Evolutionary conservation across 2,329 filamentous ascomycete genomes (phyloP), one percentile per base, ranked within the genome.

Genomic region (Phialophora macrospora): DNA sequence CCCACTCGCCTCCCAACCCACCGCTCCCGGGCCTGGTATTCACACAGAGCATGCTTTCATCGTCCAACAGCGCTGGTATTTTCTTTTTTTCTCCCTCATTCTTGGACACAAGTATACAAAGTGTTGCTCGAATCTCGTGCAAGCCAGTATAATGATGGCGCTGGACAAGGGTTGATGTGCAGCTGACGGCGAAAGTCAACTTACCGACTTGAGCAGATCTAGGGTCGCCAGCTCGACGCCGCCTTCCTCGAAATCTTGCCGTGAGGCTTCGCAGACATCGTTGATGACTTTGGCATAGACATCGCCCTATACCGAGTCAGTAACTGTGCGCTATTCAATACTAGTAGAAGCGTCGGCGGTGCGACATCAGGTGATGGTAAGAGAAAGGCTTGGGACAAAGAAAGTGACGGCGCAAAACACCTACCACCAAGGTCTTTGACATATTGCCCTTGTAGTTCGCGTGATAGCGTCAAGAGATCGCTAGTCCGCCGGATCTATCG

Each of bases 201-300:
- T 85, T 83, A 98, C 94, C 87, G 89, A 85, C 79, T 89, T 89
- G 83, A 99, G 83, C 78, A 97, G 92, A 72, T 94, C 88, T 74
- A 99, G 82, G 59, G 94, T 94, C 73, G 87, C 83, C 77, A 94
- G 90, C 74, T 96, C 92, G 71, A 98, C 90, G 74, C 95, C 95
- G 73, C 90, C 92, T 81, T 99, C 95, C 79, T 99, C 95, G 77
- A 99, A 98, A 80, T 98, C 95, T 75, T 94, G 91, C 75, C 91
- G 87, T 75, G 94, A 97, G 72, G 89, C 89, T 73, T 94, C 90
- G 79, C 97, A 91, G 76, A 99, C 93, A 81, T 91, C 90, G 73
- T 94, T 90, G 79, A 98, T 92, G 77, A 99, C 93, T 81, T 95
- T 92, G 69, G 89, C 84, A 76, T 97, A 99, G 75, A 98, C 89